Conservation (phyloP, 257 asterid species). For the Solanum chmielewskii region DNA sequence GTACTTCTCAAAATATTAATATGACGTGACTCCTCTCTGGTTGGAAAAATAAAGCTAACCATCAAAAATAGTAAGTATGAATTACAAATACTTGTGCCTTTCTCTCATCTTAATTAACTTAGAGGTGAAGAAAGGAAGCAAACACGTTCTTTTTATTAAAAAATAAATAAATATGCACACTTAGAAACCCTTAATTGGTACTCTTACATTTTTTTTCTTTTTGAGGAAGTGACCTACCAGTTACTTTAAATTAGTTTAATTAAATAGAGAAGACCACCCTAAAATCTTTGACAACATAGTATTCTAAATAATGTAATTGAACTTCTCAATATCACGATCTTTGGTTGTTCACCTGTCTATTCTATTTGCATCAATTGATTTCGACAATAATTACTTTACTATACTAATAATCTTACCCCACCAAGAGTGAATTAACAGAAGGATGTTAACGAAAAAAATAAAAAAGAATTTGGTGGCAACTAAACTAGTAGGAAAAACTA, state of each 20-base stretch:
- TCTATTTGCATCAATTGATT: background rate
- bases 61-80: background rate
- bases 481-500: background rate
- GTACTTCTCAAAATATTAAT: background rate
- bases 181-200: background rate
- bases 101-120: conserved; percentile 15
- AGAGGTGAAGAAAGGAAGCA: conserved; percentile 31
- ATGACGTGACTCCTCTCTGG: background rate
- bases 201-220: background rate
- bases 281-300: background rate
- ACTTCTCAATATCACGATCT: background rate
- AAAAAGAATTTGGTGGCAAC: background rate
- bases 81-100: background rate
- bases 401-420: background rate
- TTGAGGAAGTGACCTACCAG: background rate
- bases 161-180: background rate
- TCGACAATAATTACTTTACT: background rate
- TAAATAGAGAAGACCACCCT: background rate
- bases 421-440: background rate
- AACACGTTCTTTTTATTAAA: background rate
- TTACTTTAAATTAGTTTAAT: background rate
- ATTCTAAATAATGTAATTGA: background rate
- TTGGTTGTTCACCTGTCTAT: background rate
- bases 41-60: background rate
- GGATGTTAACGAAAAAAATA: background rate